These are phyloP conservation scores for Drechslerella coelobrocha DNA, from an alignment of 2,329 filamentous ascomycete species.

Conservation along the genomic window DNA sequence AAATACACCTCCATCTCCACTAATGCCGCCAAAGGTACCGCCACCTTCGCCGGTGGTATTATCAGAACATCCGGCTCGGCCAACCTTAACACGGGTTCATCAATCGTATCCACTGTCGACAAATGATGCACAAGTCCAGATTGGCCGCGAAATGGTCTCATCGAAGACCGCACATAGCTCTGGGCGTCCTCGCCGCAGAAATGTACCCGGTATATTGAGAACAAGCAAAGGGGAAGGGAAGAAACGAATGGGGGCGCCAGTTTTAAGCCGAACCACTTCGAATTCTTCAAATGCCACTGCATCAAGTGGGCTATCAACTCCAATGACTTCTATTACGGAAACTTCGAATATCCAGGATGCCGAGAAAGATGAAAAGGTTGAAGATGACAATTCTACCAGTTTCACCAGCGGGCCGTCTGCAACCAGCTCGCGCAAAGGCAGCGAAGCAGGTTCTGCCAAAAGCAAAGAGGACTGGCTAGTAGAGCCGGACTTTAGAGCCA, in stretches of 20 bases:
- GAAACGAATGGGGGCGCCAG: constrained; percentile 15
- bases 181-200: constrained; percentile 9
- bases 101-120: constrained; percentile 44
- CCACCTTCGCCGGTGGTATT: constrained; percentile 39
- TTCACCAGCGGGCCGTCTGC: constrained; percentile 18
- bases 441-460: constrained; percentile 42
- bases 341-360: constrained; percentile 40
- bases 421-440: constrained; percentile 19
- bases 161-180: constrained; percentile 11
- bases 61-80: constrained; percentile 24
- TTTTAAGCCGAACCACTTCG: constrained; percentile 34
- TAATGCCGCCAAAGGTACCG: constrained; percentile 49
- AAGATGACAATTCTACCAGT: constrained; percentile 29
- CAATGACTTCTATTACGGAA: constrained; percentile 40
- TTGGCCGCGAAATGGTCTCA: constrained; percentile 34
- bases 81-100: constrained; percentile 32
- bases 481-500: constrained; percentile 54
- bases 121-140: constrained; percentile 37
- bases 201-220: constrained; percentile 28
- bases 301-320: constrained; percentile 38
- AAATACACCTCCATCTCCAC: constrained; percentile 52
- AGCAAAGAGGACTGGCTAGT: constrained; percentile 53
- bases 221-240: constrained; percentile 28
- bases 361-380: constrained; percentile 33
- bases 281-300: constrained; percentile 45